Evolutionary conservation across 805 yeast genomes (phyloP).

Genomic region (Priceomyces fermenticarens): DNA sequence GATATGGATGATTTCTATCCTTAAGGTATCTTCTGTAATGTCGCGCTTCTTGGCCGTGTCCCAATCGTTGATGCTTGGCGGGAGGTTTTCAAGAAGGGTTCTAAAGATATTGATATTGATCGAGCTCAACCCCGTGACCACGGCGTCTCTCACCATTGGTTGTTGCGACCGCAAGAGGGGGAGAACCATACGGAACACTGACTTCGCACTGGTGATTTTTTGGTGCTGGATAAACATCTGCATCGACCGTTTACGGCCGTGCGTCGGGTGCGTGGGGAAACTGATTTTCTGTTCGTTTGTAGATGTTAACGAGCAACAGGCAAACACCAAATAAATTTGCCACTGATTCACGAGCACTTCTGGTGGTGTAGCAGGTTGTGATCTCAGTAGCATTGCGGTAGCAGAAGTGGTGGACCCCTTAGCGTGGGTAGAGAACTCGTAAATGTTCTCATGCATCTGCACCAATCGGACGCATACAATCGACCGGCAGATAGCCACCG

Average conservation of each 20-base stretch:
- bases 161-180: slow-evolving; percentile 76
- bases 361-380: slow-evolving; percentile 42
- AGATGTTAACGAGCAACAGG: slow-evolving; percentile 86
- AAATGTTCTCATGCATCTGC: slow-evolving; percentile 72
- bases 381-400: slow-evolving; percentile 1
- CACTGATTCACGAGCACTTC: slow-evolving; percentile 79
- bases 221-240: slow-evolving; percentile 86
- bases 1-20: slow-evolving; percentile 78
- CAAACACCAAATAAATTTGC: slow-evolving; percentile 85
- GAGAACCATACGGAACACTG: slow-evolving; percentile 81
- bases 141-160: slow-evolving; percentile 72
- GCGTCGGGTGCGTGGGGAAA: slow-evolving; percentile 50
- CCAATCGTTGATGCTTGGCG: slow-evolving; percentile 51
- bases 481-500: slow-evolving; percentile 89
- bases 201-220: slow-evolving; percentile 86
- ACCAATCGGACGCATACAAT: slow-evolving; percentile 86
- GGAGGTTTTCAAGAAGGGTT: slow-evolving; percentile 74
- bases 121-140: slow-evolving; percentile 85
- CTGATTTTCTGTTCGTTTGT: slow-evolving; percentile 79
- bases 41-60: slow-evolving; percentile 36
- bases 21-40: slow-evolving; percentile 41
- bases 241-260: slow-evolving; percentile 72
- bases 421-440: slow-evolving; percentile 50
- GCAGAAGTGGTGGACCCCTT: slow-evolving; percentile 34
- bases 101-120: slow-evolving; percentile 86